Evolutionary conservation across 768 basidiomycete species (phyloP).

Genomic region (Xerocomellus amylosporus): DNA sequence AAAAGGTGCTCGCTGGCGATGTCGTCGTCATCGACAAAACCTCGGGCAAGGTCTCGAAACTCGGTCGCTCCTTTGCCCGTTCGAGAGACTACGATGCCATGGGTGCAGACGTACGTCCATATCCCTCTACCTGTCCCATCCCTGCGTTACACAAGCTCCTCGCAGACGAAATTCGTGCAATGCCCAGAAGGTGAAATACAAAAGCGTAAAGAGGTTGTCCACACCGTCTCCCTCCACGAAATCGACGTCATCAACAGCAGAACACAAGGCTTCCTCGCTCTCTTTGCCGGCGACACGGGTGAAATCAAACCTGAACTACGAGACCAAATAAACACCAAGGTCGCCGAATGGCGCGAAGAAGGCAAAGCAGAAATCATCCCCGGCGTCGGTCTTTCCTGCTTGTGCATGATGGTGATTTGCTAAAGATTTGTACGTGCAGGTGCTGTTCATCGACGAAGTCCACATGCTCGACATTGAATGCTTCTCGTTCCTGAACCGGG

Average conservation of each 20-base stretch:
- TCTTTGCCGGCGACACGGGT: constrained; percentile 94
- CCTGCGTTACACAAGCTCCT: not conserved
- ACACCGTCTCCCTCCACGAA: constrained; percentile 96
- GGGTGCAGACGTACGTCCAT: constrained; percentile 86
- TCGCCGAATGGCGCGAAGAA: constrained; percentile 97
- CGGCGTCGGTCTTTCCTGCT: constrained; percentile 57
- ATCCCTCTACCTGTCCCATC: not conserved
- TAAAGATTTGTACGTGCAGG: constrained; percentile 42
- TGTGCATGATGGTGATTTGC: not conserved
- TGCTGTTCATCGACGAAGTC: constrained; percentile 98
- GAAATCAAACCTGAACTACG: constrained; percentile 98
- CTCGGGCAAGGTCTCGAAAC: constrained; percentile 93
- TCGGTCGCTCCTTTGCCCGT: constrained; percentile 94
- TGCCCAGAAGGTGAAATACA: constrained; percentile 98
- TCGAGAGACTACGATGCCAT: constrained; percentile 98
- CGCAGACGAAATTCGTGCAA: constrained; percentile 94
- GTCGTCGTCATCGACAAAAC: constrained; percentile 97
- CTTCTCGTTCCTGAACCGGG: constrained; percentile 97
- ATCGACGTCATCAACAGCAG: constrained; percentile 99
- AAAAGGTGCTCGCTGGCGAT: constrained; percentile 94
- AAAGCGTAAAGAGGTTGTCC: constrained; percentile 95
- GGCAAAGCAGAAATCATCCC: constrained; percentile 98
- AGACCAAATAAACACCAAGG: constrained; percentile 95
- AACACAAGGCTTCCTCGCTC: constrained; percentile 96
- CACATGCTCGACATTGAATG: constrained; percentile 99